These are phyloP conservation scores for Adansonia gregorii DNA, from an alignment of 441 rosid genomes.

Conservation along the genomic window DNA sequence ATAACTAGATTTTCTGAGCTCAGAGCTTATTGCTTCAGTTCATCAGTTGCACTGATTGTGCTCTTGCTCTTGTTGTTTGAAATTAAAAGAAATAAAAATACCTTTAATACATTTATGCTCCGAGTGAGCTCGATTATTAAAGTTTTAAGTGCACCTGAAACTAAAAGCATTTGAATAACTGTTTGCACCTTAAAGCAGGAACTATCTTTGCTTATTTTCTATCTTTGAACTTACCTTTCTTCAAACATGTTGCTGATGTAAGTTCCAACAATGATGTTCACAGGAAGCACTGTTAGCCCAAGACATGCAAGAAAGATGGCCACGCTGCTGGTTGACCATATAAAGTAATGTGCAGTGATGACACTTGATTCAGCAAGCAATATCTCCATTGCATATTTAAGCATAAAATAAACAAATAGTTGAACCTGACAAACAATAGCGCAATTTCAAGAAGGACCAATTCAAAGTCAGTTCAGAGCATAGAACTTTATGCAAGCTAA, in stretches of 20 bases:
- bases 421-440: constrained; percentile 48
- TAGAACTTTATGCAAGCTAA: background rate
- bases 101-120: background rate
- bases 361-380: constrained; percentile 59
- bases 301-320: constrained; percentile 61
- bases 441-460: constrained; percentile 11
- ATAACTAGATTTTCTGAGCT: background rate
- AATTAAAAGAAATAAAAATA: background rate
- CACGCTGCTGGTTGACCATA: constrained; percentile 50
- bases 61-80: background rate
- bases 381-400: constrained; percentile 64
- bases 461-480: background rate
- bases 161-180: background rate
- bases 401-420: constrained; percentile 56
- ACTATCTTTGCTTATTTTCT: background rate
- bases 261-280: constrained; percentile 53
- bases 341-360: constrained; percentile 49
- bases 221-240: constrained; percentile 52
- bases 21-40: background rate
- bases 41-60: background rate
- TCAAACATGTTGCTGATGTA: constrained; percentile 61
- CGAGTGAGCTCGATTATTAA: background rate
- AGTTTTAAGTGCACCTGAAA: background rate
- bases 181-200: background rate
- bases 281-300: constrained; percentile 61